Percentiles rank a stretch among this genome's conserved stretches.
Conservation (phyloP, 345 rosid species). For the Populus nigra region DNA sequence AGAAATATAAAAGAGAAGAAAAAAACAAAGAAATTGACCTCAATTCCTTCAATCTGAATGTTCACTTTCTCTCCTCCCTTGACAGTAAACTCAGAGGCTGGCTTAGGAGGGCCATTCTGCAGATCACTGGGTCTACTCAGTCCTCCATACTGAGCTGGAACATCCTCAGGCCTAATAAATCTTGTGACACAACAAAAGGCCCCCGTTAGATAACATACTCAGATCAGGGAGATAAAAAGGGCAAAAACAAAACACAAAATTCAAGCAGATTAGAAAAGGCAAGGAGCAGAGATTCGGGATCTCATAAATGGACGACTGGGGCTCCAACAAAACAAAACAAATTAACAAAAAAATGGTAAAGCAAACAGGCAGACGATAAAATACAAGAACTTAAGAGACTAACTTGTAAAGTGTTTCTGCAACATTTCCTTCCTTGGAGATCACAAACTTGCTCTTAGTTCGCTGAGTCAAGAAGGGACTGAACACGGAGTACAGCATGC, state of each 20-base stretch:
- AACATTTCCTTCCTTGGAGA: constrained; percentile 81
- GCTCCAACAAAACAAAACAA: neutral
- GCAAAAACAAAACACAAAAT: too few species aligned
- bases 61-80: constrained; percentile 97
- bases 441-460: constrained; percentile 94
- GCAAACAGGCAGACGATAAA: neutral
- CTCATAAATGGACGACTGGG: neutral
- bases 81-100: constrained; percentile 84
- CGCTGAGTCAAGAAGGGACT: constrained; percentile 92
- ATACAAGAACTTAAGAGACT: neutral
- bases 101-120: constrained; percentile 65
- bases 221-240: neutral
- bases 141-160: constrained; percentile 93
- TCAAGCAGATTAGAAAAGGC: neutral
- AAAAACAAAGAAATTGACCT: constrained; percentile 34
- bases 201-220: neutral
- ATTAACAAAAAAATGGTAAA: neutral
- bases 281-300: neutral
- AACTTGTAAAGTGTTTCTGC: constrained; percentile 98
- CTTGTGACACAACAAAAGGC: constrained; percentile 31
- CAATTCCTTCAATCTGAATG: constrained; percentile 96
- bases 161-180: constrained; percentile 82
- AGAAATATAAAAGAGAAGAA: neutral
- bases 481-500: constrained; percentile 74
- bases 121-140: constrained; percentile 64